Evolutionary conservation across 768 basidiomycete species (phyloP).

Genomic region (Mycena metata): DNA sequence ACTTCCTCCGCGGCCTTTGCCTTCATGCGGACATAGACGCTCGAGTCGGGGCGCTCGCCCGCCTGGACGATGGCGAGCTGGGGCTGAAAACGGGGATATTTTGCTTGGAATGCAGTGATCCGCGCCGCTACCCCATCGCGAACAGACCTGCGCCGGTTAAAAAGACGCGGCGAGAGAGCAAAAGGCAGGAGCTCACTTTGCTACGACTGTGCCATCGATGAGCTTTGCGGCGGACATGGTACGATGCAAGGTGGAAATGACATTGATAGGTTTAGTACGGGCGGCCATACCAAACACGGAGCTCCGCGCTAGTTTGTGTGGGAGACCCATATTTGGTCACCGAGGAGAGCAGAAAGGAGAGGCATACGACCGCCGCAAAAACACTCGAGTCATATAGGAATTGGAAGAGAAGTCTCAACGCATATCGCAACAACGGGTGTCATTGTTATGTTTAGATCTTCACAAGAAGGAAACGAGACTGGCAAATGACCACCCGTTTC

Average conservation of each 20-base stretch:
- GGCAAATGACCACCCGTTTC: slow-evolving; percentile 27
- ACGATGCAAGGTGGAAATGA: slow-evolving; percentile 25
- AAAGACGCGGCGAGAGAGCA: slow-evolving; percentile 20
- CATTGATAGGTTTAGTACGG: background rate
- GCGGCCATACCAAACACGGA: slow-evolving; percentile 14
- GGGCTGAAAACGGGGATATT: slow-evolving; percentile 90
- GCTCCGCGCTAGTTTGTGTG: slow-evolving; percentile 7
- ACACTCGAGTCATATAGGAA: background rate
- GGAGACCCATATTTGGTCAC: background rate
- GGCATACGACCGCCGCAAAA: background rate
- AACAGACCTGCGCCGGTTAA: slow-evolving; percentile 71
- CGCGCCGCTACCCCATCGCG: slow-evolving; percentile 80
- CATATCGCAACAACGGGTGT: no score
- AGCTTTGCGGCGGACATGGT: slow-evolving; percentile 60
- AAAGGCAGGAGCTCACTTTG: slow-evolving; percentile 71
- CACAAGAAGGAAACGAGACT: slow-evolving; percentile 12
- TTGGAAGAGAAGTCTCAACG: background rate
- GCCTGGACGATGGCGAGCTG: slow-evolving; percentile 95
- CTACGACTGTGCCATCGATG: slow-evolving; percentile 88
- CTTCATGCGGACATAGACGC: slow-evolving; percentile 97
- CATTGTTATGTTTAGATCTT: background rate
- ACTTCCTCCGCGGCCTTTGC: slow-evolving; percentile 94
- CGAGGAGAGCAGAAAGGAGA: background rate
- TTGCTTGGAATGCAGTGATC: slow-evolving; percentile 73
- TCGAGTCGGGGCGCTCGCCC: slow-evolving; percentile 91